phyloP scores from a whole-genome alignment of 768 basidiomycete genomes.

The Rhizopogon roseolus region DNA sequence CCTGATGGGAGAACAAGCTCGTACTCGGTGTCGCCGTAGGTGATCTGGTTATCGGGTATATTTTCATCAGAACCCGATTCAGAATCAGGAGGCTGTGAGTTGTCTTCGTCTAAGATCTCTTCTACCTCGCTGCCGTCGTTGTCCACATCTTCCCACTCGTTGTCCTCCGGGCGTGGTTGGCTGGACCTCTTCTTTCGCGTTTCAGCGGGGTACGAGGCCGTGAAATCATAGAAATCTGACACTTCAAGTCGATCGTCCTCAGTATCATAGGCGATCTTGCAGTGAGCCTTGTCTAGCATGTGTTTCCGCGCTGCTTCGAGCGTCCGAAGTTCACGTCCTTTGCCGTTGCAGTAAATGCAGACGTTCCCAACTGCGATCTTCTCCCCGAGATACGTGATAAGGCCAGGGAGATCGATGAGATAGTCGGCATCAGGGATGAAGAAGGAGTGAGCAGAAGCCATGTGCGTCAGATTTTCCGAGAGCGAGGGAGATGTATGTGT shows the following conservation, averaged over 20 bases:
- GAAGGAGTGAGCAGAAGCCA: constrained; percentile 86
- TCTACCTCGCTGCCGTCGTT: constrained; percentile 17
- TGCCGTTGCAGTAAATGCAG: constrained; percentile 87
- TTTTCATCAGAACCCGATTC: constrained; percentile 32
- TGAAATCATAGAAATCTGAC: constrained; percentile 93
- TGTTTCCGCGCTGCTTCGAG: constrained; percentile 90
- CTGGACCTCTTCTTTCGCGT: constrained; percentile 16
- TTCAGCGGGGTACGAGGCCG: constrained; percentile 65
- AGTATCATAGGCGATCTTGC: constrained; percentile 89
- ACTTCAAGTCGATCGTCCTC: constrained; percentile 79
- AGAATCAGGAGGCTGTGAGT: constrained; percentile 35
- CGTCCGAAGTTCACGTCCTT: constrained; percentile 75
- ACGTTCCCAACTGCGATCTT: constrained; percentile 92
- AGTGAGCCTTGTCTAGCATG: constrained; percentile 95
- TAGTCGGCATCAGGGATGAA: constrained; percentile 94
- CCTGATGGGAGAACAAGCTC: constrained; percentile 95
- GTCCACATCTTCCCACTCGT: constrained; percentile 32
- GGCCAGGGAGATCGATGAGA: constrained; percentile 76
- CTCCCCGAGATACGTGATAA: constrained; percentile 84
- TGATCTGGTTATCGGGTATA: constrained; percentile 50
- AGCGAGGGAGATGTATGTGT: constrained; percentile 42
- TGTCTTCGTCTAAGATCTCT: constrained; percentile 32
- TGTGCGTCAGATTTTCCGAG: constrained; percentile 75
- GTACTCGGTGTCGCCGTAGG: constrained; percentile 74
- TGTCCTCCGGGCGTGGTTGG: constrained; percentile 29